Evolutionary conservation across 2,329 filamentous ascomycete genomes (phyloP).

Genomic region (Incumbomyces delicatus): DNA sequence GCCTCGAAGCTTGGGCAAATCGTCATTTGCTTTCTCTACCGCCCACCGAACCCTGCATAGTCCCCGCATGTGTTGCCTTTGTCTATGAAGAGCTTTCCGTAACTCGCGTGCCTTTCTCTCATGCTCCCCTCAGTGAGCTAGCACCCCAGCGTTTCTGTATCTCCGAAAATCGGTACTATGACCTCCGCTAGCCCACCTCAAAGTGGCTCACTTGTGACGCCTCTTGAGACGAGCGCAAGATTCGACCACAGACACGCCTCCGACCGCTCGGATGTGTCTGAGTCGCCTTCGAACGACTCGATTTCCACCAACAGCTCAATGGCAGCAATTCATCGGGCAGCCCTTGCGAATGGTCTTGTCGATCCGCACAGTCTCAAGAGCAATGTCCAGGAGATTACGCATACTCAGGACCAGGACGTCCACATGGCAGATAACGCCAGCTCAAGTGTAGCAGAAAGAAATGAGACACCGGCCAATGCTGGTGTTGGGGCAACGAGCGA

Average conservation of each 20-base stretch:
- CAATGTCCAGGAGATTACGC: conserved; percentile 12
- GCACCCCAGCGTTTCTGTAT: not conserved
- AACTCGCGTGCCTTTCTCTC: not conserved
- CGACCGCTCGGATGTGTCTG: conserved; percentile 5
- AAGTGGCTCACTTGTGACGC: conserved; percentile 33
- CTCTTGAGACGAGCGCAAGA: conserved; percentile 34
- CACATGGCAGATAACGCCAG: not conserved
- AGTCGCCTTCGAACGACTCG: conserved; percentile 2
- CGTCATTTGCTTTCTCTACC: not conserved
- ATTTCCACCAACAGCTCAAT: conserved; percentile 4
- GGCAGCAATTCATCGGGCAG: conserved; percentile 15
- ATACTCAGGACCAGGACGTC: conserved; percentile 1
- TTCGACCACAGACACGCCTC: conserved; percentile 20
- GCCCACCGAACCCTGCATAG: not conserved
- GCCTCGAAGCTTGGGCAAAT: not conserved
- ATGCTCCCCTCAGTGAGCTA: not conserved
- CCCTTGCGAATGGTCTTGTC: conserved; percentile 33
- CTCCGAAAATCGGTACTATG: conserved; percentile 2
- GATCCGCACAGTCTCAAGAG: conserved; percentile 33
- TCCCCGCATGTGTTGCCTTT: not conserved
- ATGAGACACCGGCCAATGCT: not conserved
- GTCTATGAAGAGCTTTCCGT: not conserved
- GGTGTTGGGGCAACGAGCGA: not conserved
- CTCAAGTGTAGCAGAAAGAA: not conserved
- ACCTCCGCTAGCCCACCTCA: conserved; percentile 6